Evolutionary conservation across 2,329 filamentous ascomycete genomes (phyloP), one percentile per base, ranked within the genome.

Genomic region (Fusarium dlaminii): DNA sequence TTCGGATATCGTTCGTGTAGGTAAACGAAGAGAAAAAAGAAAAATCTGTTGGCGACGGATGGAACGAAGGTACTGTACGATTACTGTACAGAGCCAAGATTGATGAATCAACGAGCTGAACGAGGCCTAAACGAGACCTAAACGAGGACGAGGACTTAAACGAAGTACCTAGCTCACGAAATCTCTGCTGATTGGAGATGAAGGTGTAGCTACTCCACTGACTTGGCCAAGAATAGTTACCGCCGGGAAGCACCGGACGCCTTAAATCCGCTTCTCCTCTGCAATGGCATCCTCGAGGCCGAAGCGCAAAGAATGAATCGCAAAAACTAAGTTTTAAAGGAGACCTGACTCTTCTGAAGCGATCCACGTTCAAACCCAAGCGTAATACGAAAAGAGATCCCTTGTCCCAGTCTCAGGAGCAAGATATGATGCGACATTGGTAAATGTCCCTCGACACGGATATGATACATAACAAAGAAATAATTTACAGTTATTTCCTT

Each of bases 1-100:
- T 18, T 32, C 24, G 13, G 49, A 36, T 40, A 24, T 17, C 5
- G n/a, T 29, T 58, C 48, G 18, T 22, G 40, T 48, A 24, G 34
- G 14, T 68, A 45, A 68, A 68, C 54, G 46, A 54, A 18, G 34
- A 9, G 17, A 15, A 39, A 30, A 36, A 30, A 7, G 36, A 7
- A 39, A 20, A 32, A 2, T 29, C 30, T 36, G 43, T 60, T n/a
- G n/a, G 17, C 4, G 46, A 22, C 6, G 15, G 22, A 24, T 39
- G 24, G 45, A 30, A 49, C 40, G 17, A 52, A 20, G 42, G 22
- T 24, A n/a, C 34, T 18, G 29, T 22, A 29, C 11, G 18, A 39
- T 24, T 24, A 20, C 30, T 52, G 29, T 15, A 20, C 14, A 42
- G 51, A 63, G 27, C 27, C 20, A 18, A 20, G 22, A 39, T 20